Conservation (phyloP, 2,329 filamentous ascomycete species). For the Boeremia exigua region DNA sequence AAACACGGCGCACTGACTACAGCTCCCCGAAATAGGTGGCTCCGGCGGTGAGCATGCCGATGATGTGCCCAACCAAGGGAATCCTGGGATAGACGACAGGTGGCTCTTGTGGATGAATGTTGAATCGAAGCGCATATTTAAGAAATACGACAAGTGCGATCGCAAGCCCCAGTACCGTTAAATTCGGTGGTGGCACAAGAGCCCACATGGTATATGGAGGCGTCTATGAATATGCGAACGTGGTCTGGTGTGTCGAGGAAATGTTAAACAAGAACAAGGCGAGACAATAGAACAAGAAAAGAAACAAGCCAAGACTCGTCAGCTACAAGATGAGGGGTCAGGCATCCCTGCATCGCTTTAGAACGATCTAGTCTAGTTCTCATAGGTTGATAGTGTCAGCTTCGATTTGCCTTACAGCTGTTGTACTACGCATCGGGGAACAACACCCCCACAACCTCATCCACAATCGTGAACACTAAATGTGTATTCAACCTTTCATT, state of each 20-base stretch:
- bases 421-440: constrained; percentile 43
- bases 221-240: too few relatives aligned
- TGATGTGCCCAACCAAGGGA: neutral
- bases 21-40: neutral
- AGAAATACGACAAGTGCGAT: neutral
- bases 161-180: too few relatives aligned
- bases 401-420: neutral
- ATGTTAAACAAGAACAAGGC: too few relatives aligned
- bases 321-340: too few relatives aligned
- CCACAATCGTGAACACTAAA: constrained; percentile 57
- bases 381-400: too few relatives aligned
- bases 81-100: neutral
- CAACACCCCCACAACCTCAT: constrained; percentile 55
- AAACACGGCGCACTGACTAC: neutral
- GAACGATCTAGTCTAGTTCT: too few relatives aligned
- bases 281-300: too few relatives aligned
- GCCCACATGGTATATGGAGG: too few relatives aligned
- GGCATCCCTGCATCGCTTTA: too few relatives aligned
- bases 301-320: too few relatives aligned
- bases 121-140: neutral
- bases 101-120: neutral
- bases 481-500: constrained; percentile 80
- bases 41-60: neutral
- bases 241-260: too few relatives aligned
- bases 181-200: too few relatives aligned